Conservation (phyloP, 2,329 filamentous ascomycete species). For the Dactylonectria estremocensis region DNA sequence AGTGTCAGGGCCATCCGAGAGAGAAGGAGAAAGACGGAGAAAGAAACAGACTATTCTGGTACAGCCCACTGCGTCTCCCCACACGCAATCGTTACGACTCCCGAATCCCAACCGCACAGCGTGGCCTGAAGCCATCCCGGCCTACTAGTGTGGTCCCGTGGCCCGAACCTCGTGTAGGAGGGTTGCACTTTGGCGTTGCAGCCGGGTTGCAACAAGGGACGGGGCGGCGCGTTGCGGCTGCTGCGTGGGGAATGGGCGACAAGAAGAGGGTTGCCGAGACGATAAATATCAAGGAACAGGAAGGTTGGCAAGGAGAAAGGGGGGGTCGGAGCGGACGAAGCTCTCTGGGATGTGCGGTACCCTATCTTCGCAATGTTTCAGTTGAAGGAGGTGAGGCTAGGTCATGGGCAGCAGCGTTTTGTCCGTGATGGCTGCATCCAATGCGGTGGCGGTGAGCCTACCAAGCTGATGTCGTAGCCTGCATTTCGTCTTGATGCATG, state of each 20-base stretch:
- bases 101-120: not conserved
- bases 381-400: slow-evolving; percentile 29
- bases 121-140: not conserved
- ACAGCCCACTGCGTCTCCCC: not conserved
- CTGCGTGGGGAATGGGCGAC: slow-evolving; percentile 2
- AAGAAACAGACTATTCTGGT: not conserved
- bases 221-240: slow-evolving; percentile 25
- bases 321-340: not conserved
- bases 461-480: not conserved
- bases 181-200: slow-evolving; percentile 30
- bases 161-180: slow-evolving; percentile 8
- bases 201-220: slow-evolving; percentile 15
- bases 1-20: slow-evolving; percentile 10
- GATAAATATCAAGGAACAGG: not conserved
- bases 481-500: not conserved
- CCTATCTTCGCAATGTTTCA: slow-evolving; percentile 14
- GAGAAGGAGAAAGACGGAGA: not conserved
- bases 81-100: slow-evolving; percentile 1
- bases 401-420: slow-evolving; percentile 27
- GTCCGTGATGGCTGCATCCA: slow-evolving; percentile 4
- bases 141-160: slow-evolving; percentile 22
- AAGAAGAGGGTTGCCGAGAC: not conserved
- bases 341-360: not conserved
- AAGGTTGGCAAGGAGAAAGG: not conserved
- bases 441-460: slow-evolving; percentile 2